phyloP scores from a whole-genome alignment of 2,329 filamentous ascomycete genomes.

The Paramyrothecium sp. region DNA sequence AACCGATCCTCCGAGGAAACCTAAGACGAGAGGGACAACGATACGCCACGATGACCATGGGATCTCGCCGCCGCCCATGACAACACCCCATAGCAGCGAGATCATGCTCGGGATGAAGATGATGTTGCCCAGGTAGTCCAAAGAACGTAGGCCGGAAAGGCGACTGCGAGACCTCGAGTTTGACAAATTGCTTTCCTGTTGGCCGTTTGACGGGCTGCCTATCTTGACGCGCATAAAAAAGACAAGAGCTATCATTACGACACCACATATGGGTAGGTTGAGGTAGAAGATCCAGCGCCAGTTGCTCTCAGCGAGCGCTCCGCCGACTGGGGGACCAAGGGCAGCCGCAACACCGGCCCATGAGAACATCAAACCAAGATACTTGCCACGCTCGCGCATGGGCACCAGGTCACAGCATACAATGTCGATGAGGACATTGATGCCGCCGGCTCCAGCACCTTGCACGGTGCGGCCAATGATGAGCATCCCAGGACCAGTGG shows the following conservation, averaged over 20 bases:
- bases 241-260: slow-evolving; percentile 13
- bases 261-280: slow-evolving; percentile 33
- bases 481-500: slow-evolving; percentile 38
- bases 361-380: slow-evolving; percentile 26
- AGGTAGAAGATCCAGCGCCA: slow-evolving; percentile 44
- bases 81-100: slow-evolving; percentile 36
- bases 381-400: slow-evolving; percentile 40
- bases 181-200: background rate
- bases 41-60: slow-evolving; percentile 35
- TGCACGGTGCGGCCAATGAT: slow-evolving; percentile 48
- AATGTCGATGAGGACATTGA: slow-evolving; percentile 27
- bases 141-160: slow-evolving; percentile 8
- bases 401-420: slow-evolving; percentile 43
- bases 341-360: slow-evolving; percentile 26
- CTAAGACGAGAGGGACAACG: slow-evolving; percentile 38
- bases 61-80: slow-evolving; percentile 35
- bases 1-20: slow-evolving; percentile 22
- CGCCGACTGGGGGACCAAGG: slow-evolving; percentile 26
- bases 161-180: slow-evolving; percentile 5
- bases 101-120: slow-evolving; percentile 34
- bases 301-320: slow-evolving; percentile 11
- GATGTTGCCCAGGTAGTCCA: slow-evolving; percentile 38
- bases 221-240: background rate
- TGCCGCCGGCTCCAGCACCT: slow-evolving; percentile 37
- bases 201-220: slow-evolving; percentile 21